Base-by-base conservation (phyloP, 768 basidiomycete species). In the Tricholoma flavovirens region DNA sequence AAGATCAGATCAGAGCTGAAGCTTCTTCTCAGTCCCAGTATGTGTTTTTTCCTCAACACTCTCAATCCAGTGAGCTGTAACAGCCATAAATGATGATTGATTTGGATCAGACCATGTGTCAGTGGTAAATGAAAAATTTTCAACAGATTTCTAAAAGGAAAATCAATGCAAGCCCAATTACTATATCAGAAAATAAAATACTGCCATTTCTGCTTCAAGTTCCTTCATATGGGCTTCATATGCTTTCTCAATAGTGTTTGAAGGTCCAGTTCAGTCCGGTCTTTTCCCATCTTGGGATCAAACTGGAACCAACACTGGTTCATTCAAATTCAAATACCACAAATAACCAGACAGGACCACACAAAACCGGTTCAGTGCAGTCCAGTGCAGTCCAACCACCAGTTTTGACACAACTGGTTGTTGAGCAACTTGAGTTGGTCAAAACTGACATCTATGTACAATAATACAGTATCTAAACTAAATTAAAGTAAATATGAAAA, bases 51-150 rank as follows among this genome's bases (percentile, higher is more conserved):
- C 53, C 0, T 51, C 11, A 11, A 46, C 55, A 2, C 56, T 49
- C 50, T 74, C 51, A 33, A 76, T 69, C 73, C 71, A 79, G 53
- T 77, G 77, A 1, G 68, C 73, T 2, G 75, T 78, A 0, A 76
- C 67, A 10, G 73, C 77, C 73, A 77, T 76, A 59, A 64, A 77
- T 10, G 75, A 67, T 0, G 43, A 26, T 8, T 69, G 60, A 43
- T 74, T 71, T 4, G 60, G 57, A 46, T 77, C 73, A 9, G 68
- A 60, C 77, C 75, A 76, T 12, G 69, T 30, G 57, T 75, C 73
- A 32, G 60, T 71, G 0, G 76, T 76, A 2, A 64, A 53, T 1
- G 71, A 76, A 1, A 76, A 65, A 52, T 67, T 71, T n/a, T 72
- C 69, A 17, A 68, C 35, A 8, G 68, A 55, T 38, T 60, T 49